A percentile compares a stretch with the other conserved stretches of the same genome.
Conservation (phyloP, 225 moss, liverwort and hornwort genomes). For the Polytrichum commune region DNA sequence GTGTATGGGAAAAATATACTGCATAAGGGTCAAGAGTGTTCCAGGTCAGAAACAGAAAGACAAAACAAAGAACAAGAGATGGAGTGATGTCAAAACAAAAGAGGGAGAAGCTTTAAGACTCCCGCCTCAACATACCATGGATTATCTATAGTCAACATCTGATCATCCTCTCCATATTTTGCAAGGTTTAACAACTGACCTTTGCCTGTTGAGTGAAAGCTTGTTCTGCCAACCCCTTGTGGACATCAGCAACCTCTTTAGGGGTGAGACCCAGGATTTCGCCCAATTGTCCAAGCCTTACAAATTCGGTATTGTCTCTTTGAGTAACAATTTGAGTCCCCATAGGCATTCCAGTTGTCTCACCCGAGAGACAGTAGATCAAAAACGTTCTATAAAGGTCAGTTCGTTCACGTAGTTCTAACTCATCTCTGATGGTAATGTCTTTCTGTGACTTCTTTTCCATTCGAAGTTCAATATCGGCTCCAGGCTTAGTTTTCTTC, state of each 20-base stretch:
- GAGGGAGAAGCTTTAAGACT: no score
- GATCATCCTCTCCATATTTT: not conserved
- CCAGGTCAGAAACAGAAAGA: no score
- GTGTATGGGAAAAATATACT: no score
- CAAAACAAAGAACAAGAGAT: no score
- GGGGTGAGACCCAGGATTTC: constrained; percentile 69
- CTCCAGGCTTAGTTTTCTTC: constrained; percentile 88
- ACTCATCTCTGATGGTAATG: constrained; percentile 73
- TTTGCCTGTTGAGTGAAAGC: constrained; percentile 97
- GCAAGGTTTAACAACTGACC: constrained; percentile 32
- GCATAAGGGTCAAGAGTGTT: no score
- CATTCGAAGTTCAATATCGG: constrained; percentile 84
- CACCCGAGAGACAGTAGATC: constrained; percentile 90
- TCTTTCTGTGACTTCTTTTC: constrained; percentile 86
- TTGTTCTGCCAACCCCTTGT: constrained; percentile 95
- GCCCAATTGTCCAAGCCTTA: constrained; percentile 89
- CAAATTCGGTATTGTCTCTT: constrained; percentile 89
- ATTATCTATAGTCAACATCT: no score
- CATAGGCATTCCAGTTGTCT: constrained; percentile 97
- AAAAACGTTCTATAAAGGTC: constrained; percentile 83
- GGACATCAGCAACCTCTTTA: constrained; percentile 87
- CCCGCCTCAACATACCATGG: no score
- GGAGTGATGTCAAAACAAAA: no score
- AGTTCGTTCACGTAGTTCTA: constrained; percentile 80
- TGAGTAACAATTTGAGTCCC: constrained; percentile 99